These are phyloP conservation scores for Penicillium sp. DNA, from an alignment of 2,329 filamentous ascomycete genomes.

Conservation along the genomic window DNA sequence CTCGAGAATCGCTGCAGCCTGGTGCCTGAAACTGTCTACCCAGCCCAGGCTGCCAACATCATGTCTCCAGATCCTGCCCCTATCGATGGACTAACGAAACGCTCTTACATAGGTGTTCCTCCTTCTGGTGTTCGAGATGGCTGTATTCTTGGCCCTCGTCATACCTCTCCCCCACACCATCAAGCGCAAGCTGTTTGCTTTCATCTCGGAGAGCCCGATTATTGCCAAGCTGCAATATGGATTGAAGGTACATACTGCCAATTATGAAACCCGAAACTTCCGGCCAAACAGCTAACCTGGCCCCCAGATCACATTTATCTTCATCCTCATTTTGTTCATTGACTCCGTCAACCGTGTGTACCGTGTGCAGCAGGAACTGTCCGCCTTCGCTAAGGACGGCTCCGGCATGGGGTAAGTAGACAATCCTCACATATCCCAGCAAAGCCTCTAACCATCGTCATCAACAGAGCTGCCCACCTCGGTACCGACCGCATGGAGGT, in stretches of 20 bases:
- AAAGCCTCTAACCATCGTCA: constrained; percentile 12
- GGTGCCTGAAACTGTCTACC: constrained; percentile 10
- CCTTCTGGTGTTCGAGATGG: constrained; percentile 52
- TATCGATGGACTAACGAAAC: constrained; percentile 12
- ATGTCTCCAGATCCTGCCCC: constrained; percentile 7
- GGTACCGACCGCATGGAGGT: constrained; percentile 97
- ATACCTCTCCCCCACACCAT: constrained; percentile 84
- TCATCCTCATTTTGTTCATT: constrained; percentile 96
- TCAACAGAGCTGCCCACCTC: constrained; percentile 65
- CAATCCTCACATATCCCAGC: constrained; percentile 10
- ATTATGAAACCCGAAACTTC: neutral
- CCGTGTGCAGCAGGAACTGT: constrained; percentile 87
- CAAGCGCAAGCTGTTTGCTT: constrained; percentile 86
- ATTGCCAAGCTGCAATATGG: constrained; percentile 96
- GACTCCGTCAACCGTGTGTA: constrained; percentile 97
- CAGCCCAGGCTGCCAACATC: constrained; percentile 11
- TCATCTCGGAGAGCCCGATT: constrained; percentile 84
- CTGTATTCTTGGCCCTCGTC: constrained; percentile 52
- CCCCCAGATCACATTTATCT: constrained; percentile 89
- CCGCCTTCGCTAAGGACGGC: constrained; percentile 65
- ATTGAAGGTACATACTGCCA: constrained; percentile 65
- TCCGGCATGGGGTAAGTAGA: constrained; percentile 52
- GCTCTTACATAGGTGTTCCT: constrained; percentile 46
- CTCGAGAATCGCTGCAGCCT: constrained; percentile 26
- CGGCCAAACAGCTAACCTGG: neutral